Evolutionary conservation across 305 asterid species (phyloP).

Genomic region (Fraxinus angustifolia): DNA sequence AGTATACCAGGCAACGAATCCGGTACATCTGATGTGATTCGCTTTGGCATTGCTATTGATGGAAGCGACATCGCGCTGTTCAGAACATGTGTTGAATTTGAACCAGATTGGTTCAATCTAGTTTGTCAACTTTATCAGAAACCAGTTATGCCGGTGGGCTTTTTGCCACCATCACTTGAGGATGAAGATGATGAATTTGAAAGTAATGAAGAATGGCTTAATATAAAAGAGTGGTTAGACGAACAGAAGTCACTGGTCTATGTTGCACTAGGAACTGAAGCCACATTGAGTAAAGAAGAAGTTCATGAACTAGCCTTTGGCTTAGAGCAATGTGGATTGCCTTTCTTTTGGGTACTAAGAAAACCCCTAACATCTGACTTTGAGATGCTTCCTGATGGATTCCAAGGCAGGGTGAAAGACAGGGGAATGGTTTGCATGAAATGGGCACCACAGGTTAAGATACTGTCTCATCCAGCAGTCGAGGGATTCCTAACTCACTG

Average conservation of each 20-base stretch:
- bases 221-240: constrained; percentile 57
- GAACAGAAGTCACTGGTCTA: constrained; percentile 51
- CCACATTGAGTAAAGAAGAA: constrained; percentile 43
- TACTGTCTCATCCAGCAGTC: constrained; percentile 49
- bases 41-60: constrained; percentile 54
- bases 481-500: constrained; percentile 82
- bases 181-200: constrained; percentile 27
- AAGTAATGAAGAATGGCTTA: constrained; percentile 36
- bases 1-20: constrained; percentile 65
- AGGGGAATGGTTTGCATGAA: constrained; percentile 47
- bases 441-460: constrained; percentile 84
- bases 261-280: constrained; percentile 87
- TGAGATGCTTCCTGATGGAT: constrained; percentile 57
- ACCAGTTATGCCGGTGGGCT: constrained; percentile 64
- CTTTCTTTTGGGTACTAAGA: constrained; percentile 77
- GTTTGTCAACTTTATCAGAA: constrained; percentile 45
- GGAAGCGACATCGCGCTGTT: constrained; percentile 61
- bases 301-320: constrained; percentile 60
- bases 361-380: constrained; percentile 31
- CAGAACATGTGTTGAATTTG: constrained; percentile 66
- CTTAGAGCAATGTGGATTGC: constrained; percentile 54
- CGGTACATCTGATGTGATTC: constrained; percentile 49
- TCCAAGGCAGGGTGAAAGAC: constrained; percentile 33
- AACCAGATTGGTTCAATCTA: constrained; percentile 71
- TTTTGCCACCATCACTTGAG: constrained; percentile 42